Percentiles rank a stretch among this genome's conserved stretches.
Conservation (phyloP, 108 stramenopile species). For the Asterionellopsis glacialis region DNA sequence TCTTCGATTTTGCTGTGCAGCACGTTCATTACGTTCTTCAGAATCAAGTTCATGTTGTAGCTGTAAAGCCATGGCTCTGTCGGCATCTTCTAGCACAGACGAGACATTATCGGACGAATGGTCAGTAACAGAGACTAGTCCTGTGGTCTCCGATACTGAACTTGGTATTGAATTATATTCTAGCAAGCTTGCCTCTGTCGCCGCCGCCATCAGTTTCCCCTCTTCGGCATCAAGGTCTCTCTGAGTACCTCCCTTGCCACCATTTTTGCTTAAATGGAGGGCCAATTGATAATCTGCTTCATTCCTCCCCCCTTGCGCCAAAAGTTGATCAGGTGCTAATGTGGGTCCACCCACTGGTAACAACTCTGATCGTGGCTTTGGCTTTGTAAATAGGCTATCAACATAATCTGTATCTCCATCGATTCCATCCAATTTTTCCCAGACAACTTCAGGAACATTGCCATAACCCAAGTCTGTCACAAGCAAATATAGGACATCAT, state of each 20-base stretch:
- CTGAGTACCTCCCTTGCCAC: slow-evolving; percentile 1
- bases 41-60: too few species aligned
- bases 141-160: too few species aligned
- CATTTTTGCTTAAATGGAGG: slow-evolving; percentile 40
- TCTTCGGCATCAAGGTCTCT: slow-evolving; percentile 34
- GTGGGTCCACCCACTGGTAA: slow-evolving; percentile 24
- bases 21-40: too few species aligned
- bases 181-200: slow-evolving; percentile 50
- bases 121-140: too few species aligned
- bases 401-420: slow-evolving; percentile 85
- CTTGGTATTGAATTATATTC: slow-evolving; percentile 20
- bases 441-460: slow-evolving; percentile 71
- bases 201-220: slow-evolving; percentile 50
- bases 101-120: too few species aligned
- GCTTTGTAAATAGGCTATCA: slow-evolving; percentile 37
- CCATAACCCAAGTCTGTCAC: slow-evolving; percentile 94
- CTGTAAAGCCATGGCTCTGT: too few species aligned
- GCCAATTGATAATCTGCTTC: slow-evolving; percentile 72
- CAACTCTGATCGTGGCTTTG: slow-evolving; percentile 22
- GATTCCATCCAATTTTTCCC: slow-evolving; percentile 88
- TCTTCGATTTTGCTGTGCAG: too few species aligned
- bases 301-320: slow-evolving; percentile 46
- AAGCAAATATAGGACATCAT: slow-evolving; percentile 71
- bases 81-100: too few species aligned
- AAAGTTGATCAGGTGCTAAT: slow-evolving; percentile 38